Percentiles rank a stretch among this genome's conserved stretches.
These are phyloP conservation scores for Pseudogymnoascus sp. DNA, from an alignment of 2,329 filamentous ascomycete genomes.

Conservation along the genomic window DNA sequence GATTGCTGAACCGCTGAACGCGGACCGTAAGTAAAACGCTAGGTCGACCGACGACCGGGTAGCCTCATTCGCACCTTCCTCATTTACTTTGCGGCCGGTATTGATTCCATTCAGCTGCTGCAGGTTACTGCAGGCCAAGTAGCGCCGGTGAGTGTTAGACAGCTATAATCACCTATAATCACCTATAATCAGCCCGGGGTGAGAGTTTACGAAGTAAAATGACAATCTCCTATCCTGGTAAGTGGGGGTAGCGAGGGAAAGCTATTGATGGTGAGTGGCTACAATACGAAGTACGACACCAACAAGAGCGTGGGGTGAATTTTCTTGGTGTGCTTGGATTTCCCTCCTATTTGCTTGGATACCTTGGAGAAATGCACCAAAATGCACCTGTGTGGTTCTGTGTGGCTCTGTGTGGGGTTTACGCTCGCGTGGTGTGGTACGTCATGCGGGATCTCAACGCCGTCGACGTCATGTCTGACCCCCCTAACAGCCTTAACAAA, in stretches of 20 bases:
- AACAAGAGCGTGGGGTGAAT: slow-evolving; percentile 1
- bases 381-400: background rate
- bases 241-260: background rate
- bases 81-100: background rate
- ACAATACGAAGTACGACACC: background rate
- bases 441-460: slow-evolving; percentile 1
- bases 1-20: background rate
- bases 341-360: background rate
- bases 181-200: background rate
- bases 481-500: background rate
- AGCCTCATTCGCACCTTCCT: background rate
- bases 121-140: background rate
- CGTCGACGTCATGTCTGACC: background rate
- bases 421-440: background rate
- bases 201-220: slow-evolving; percentile 2
- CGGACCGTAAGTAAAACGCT: background rate
- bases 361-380: too few species aligned
- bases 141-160: background rate
- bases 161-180: background rate
- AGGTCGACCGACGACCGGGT: background rate
- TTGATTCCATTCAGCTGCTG: background rate
- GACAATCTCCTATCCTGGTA: slow-evolving; percentile 2
- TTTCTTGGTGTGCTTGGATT: background rate
- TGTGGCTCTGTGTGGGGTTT: background rate
- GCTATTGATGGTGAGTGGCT: background rate